A percentile compares a stretch with the other conserved stretches of the same genome.
phyloP scores from a whole-genome alignment of 179 eudicot genomes.

The Vitellaria paradoxa region DNA sequence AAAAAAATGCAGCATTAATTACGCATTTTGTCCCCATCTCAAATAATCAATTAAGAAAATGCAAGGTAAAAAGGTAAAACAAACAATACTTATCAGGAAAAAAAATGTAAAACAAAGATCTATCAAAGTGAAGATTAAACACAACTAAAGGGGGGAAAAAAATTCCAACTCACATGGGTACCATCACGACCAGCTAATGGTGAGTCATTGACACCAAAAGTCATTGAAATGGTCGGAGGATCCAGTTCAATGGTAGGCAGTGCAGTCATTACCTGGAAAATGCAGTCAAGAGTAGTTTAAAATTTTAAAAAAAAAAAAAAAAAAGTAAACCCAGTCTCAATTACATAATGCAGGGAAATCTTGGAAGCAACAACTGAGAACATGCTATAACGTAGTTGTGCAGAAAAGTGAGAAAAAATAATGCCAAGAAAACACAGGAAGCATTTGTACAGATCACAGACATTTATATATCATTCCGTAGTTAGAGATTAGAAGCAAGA shows the following conservation, averaged over 20 bases:
- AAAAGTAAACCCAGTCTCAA: too few relatives aligned
- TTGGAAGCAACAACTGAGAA: not conserved
- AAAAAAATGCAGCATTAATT: not conserved
- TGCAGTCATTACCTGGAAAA: slow-evolving; percentile 60
- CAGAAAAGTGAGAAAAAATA: not conserved
- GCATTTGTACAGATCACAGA: not conserved
- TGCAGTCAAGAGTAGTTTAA: not conserved
- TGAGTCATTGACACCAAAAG: slow-evolving; percentile 96
- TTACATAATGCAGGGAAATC: not conserved
- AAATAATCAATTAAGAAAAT: not conserved
- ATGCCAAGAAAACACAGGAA: not conserved
- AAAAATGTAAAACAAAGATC: not conserved
- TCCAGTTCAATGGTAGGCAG: slow-evolving; percentile 91
- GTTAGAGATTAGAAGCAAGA: not conserved
- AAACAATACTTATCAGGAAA: too few relatives aligned
- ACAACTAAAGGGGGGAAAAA: not conserved
- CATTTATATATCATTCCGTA: not conserved
- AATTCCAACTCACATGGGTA: slow-evolving; percentile 65
- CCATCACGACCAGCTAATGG: slow-evolving; percentile 98
- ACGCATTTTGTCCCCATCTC: not conserved
- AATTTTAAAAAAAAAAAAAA: slow-evolving; percentile 1
- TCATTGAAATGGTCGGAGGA: slow-evolving; percentile 99
- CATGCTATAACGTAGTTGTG: not conserved
- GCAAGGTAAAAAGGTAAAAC: not conserved
- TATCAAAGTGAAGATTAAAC: not conserved